phyloP scores from a whole-genome alignment of 768 basidiomycete species.

The Phylloporus rhodoxanthus region DNA sequence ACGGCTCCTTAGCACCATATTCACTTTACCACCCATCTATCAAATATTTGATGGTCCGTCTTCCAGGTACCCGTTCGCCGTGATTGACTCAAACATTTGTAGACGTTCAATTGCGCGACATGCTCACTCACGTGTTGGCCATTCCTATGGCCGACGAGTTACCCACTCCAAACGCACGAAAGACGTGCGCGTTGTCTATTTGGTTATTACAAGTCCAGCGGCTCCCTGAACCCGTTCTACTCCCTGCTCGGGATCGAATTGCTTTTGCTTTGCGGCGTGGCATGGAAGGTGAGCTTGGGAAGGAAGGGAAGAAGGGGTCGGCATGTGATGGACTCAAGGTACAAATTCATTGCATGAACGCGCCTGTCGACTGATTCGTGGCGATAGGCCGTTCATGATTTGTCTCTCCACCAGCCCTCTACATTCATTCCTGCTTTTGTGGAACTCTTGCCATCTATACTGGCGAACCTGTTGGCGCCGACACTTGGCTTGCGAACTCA shows the following conservation, averaged over 20 bases:
- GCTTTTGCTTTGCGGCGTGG: constrained; percentile 68
- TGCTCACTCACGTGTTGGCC: constrained; percentile 60
- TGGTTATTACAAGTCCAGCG: constrained; percentile 70
- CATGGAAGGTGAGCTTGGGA: constrained; percentile 78
- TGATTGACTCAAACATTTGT: constrained; percentile 6
- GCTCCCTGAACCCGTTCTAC: constrained; percentile 55
- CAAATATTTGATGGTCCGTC: constrained; percentile 56
- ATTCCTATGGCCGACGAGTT: constrained; percentile 66
- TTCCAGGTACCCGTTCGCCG: constrained; percentile 2
- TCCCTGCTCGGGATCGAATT: constrained; percentile 61
- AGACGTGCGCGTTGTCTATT: constrained; percentile 74
- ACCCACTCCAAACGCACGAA: constrained; percentile 81
- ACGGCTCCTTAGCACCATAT: constrained; percentile 54
- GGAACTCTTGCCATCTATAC: constrained; percentile 53
- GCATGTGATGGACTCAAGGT: constrained; percentile 75
- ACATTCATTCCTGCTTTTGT: constrained; percentile 67
- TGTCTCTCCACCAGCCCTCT: constrained; percentile 54
- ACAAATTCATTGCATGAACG: constrained; percentile 13
- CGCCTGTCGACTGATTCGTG: constrained; percentile 8
- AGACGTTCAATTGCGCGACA: constrained; percentile 55
- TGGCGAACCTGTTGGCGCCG: constrained; percentile 57
- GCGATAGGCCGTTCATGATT: constrained; percentile 66
- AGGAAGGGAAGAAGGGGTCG: constrained; percentile 85
- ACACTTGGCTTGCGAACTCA: constrained; percentile 61
- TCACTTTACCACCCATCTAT: constrained; percentile 54